Evolutionary conservation across 2,329 filamentous ascomycete genomes (phyloP).

Genomic region (Cercospora sojina): DNA sequence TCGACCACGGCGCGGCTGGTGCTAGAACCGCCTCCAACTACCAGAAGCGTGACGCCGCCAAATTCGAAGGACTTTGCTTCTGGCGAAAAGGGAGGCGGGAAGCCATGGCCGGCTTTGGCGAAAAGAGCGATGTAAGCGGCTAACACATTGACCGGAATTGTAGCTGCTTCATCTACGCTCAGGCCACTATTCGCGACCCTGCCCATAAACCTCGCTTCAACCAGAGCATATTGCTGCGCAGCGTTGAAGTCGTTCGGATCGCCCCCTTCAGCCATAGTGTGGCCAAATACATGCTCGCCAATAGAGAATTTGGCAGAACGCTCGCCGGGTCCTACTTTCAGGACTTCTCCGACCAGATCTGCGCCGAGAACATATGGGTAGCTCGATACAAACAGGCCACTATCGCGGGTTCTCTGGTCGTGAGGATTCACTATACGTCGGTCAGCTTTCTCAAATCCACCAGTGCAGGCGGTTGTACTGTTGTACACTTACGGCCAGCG

Average conservation of each 20-base stretch:
- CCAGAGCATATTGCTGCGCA: slow-evolving; percentile 3
- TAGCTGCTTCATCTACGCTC: background rate
- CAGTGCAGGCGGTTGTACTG: background rate
- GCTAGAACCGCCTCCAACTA: background rate
- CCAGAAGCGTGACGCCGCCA: background rate
- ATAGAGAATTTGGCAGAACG: background rate
- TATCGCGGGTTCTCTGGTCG: background rate
- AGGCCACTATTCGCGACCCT: background rate
- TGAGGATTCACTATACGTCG: background rate
- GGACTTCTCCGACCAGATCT: background rate
- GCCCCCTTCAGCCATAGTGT: background rate
- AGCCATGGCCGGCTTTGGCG: background rate
- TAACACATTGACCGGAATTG: background rate
- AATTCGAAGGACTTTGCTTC: background rate
- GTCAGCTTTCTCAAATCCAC: background rate
- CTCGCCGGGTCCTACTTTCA: background rate
- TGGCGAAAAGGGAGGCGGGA: background rate
- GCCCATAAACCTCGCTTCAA: background rate
- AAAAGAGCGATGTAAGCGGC: background rate
- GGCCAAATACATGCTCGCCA: background rate
- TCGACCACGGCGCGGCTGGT: background rate
- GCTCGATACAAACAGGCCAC: background rate
- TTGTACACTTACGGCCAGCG: background rate
- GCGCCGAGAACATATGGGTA: background rate
- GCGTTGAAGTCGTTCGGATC: background rate